Percentiles rank a stretch among this genome's conserved stretches.
These are phyloP conservation scores for Spizellomyces punctatus DNA, from an alignment of 192 early-diverging fungal genomes.

Conservation along the genomic window DNA sequence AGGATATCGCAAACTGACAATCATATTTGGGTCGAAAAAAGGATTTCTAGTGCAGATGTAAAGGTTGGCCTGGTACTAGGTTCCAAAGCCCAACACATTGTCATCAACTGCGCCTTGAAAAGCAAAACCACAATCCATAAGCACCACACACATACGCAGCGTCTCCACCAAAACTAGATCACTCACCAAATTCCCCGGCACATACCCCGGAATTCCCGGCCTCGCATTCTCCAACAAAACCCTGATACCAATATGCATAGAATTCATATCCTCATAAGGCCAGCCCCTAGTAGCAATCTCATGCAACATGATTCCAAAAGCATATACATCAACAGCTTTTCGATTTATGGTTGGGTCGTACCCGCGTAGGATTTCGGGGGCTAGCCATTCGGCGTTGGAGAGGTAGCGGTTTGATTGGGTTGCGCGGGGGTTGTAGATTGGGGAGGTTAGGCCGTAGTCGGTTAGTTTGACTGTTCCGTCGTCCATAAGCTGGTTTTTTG, in stretches of 20 bases:
- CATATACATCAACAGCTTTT: slow-evolving; percentile 37
- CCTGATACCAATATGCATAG: slow-evolving; percentile 41
- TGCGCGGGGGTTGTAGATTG: slow-evolving; percentile 16
- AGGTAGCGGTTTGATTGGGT: slow-evolving; percentile 5
- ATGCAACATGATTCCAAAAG: slow-evolving; percentile 41
- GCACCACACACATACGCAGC: too few species aligned
- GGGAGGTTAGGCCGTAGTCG: slow-evolving; percentile 44
- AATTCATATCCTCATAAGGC: slow-evolving; percentile 32
- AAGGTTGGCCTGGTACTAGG: too few species aligned
- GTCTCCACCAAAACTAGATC: not conserved
- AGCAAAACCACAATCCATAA: too few species aligned
- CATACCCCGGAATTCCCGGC: slow-evolving; percentile 38
- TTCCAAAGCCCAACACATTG: too few species aligned
- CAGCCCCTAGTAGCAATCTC: slow-evolving; percentile 35
- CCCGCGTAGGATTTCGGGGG: slow-evolving; percentile 34
- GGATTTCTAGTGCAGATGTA: too few species aligned
- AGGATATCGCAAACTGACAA: too few species aligned
- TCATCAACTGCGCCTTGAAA: too few species aligned
- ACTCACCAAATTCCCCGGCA: slow-evolving; percentile 39
- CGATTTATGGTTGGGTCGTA: not conserved
- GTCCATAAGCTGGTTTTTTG: slow-evolving; percentile 26
- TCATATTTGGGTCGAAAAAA: too few species aligned
- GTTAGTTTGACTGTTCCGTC: slow-evolving; percentile 41
- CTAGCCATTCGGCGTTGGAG: slow-evolving; percentile 32
- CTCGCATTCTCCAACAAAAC: slow-evolving; percentile 22